Base-by-base conservation (phyloP, 2,329 filamentous ascomycete genomes). In the Verticillium zaregamsianum region DNA sequence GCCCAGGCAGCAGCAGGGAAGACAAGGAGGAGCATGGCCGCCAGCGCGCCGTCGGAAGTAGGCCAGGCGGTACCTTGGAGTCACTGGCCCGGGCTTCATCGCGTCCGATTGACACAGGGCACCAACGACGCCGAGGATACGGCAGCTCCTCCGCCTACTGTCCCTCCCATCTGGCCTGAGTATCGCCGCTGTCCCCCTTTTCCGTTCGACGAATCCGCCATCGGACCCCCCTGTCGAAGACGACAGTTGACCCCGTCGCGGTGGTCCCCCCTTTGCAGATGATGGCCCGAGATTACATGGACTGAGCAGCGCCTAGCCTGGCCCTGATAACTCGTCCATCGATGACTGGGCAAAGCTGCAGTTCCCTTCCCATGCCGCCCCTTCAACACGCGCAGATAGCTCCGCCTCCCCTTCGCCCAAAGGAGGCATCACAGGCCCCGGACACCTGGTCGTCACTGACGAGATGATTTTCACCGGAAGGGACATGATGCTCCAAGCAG, bases 301-400 rank as follows among this genome's bases (percentile, higher is more conserved):
- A 65, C 39, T 55, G 60, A 60, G 60, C 62, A 59, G 49, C 57
- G 61, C 57, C 35, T 61, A 63, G 57, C 64, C 64, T 66, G 64
- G 61, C 61, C 32, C 61, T 33, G 71, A 78, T 77, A 77, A 75
- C 71, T 72, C 60, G 70, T 70, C 69, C 72, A 66, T 68, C 66
- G 70, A 67, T 77, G 71, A 77, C 74, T 79, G 75, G 75, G 63
- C 39, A 52, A 60, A 39, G 33, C 58, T 61, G 57, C 61, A 55
- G 58, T 20, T 20, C 57, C 52, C 63, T 39, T 25, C 52, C 60
- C 61, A 61, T 52, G 61, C 55, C 23, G 57, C 54, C 58, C 20
- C 52, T 63, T 59, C 45, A 59, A 33, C 61, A 58, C 64, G 56
- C 61, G 58, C 61, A 62, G 57, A 55, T 54, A 23, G 39, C 60